These are phyloP conservation scores for Salix caprea DNA, from an alignment of 345 rosid species.

Conservation along the genomic window DNA sequence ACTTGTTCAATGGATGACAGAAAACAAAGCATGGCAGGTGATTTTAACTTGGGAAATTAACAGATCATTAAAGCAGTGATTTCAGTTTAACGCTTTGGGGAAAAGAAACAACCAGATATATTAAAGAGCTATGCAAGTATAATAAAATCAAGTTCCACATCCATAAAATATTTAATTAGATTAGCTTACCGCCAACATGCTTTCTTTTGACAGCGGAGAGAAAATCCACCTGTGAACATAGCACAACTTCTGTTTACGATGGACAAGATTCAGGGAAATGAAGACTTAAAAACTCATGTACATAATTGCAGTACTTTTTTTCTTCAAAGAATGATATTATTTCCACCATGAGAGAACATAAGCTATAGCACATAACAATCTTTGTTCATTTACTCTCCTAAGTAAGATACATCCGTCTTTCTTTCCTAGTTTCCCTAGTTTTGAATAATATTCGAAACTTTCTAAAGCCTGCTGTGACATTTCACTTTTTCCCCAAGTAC, in stretches of 20 bases:
- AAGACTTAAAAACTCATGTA: background rate
- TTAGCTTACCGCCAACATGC: slow-evolving; percentile 63
- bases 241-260: too few relatives aligned
- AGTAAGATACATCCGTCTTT: too few relatives aligned
- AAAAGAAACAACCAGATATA: background rate
- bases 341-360: too few relatives aligned
- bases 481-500: background rate
- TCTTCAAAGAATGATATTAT: too few relatives aligned
- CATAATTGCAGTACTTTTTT: too few relatives aligned
- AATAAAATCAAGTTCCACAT: background rate
- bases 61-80: background rate
- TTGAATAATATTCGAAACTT: too few relatives aligned
- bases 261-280: background rate
- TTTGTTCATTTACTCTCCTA: too few relatives aligned
- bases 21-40: background rate
- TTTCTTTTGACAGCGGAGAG: slow-evolving; percentile 68
- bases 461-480: too few relatives aligned
- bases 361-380: too few relatives aligned
- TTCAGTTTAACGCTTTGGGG: background rate
- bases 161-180: background rate
- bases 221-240: slow-evolving; percentile 70
- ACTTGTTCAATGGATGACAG: background rate
- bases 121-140: background rate
- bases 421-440: too few relatives aligned
- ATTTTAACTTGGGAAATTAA: background rate